A percentile compares a stretch with the other conserved stretches of the same genome.
These are phyloP conservation scores for Myxozyma melibiosi DNA, from an alignment of 805 yeast species.

Conservation along the genomic window DNA sequence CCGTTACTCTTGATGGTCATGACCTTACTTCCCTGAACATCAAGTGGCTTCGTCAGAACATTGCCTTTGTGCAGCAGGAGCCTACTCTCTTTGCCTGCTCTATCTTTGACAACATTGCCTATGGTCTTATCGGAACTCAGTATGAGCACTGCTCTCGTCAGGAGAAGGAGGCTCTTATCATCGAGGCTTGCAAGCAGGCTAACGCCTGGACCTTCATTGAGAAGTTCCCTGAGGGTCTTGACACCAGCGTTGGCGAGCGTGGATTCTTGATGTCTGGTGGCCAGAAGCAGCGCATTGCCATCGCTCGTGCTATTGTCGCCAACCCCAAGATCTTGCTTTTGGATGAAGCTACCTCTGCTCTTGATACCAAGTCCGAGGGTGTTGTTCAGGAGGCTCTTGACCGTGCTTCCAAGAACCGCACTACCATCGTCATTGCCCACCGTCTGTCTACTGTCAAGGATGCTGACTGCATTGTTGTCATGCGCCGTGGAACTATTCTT, in stretches of 20 bases:
- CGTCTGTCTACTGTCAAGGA: slow-evolving; percentile 54
- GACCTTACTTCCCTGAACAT: slow-evolving; percentile 73
- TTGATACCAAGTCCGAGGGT: slow-evolving; percentile 64
- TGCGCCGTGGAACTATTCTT: slow-evolving; percentile 49
- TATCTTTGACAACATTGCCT: slow-evolving; percentile 76
- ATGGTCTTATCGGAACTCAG: slow-evolving; percentile 56
- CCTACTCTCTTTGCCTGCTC: slow-evolving; percentile 91
- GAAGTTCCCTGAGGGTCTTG: slow-evolving; percentile 56
- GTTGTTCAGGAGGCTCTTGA: slow-evolving; percentile 57
- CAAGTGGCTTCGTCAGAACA: slow-evolving; percentile 68
- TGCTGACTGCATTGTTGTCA: slow-evolving; percentile 52
- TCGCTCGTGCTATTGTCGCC: slow-evolving; percentile 61
- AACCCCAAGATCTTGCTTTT: slow-evolving; percentile 58
- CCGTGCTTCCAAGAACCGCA: slow-evolving; percentile 40
- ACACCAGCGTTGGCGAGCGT: slow-evolving; percentile 55
- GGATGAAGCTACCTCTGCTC: slow-evolving; percentile 71
- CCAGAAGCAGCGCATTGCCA: slow-evolving; percentile 65
- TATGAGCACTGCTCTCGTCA: slow-evolving; percentile 43
- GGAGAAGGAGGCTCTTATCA: slow-evolving; percentile 44
- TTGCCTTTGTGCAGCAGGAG: slow-evolving; percentile 95
- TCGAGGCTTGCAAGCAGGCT: slow-evolving; percentile 53
- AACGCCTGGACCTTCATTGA: slow-evolving; percentile 55
- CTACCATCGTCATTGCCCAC: slow-evolving; percentile 58
- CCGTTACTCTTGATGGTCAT: slow-evolving; percentile 80
- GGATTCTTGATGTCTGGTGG: slow-evolving; percentile 68